A percentile compares a stretch with the other conserved stretches of the same genome.
These are phyloP conservation scores for Lachnellula suecica DNA, from an alignment of 2,329 filamentous ascomycete genomes.

Conservation along the genomic window DNA sequence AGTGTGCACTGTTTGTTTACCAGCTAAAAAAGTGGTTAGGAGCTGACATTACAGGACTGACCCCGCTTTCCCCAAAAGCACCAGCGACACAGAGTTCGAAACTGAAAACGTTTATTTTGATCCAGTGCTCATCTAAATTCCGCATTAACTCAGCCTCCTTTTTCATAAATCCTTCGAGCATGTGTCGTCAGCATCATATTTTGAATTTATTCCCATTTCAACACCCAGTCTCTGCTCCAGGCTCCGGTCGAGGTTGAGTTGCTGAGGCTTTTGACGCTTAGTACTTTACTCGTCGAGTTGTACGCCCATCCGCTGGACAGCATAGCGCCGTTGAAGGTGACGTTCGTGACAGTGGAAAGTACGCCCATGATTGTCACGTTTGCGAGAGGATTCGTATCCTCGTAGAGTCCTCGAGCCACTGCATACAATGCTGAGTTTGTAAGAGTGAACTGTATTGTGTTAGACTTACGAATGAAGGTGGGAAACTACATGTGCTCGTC, in stretches of 20 bases:
- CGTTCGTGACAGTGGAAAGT: conserved; percentile 36
- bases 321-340: conserved; percentile 50
- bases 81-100: no score
- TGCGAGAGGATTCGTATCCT: conserved; percentile 56
- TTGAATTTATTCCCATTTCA: conserved; percentile 48
- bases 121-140: no score
- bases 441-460: conserved; percentile 45
- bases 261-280: conserved; percentile 51
- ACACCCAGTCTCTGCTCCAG: conserved; percentile 56
- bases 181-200: not conserved
- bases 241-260: conserved; percentile 50
- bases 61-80: no score
- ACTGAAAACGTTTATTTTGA: no score
- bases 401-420: conserved; percentile 49
- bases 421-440: conserved; percentile 45
- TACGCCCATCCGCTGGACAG: conserved; percentile 48
- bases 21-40: no score
- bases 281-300: conserved; percentile 43
- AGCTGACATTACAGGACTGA: no score
- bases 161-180: no score
- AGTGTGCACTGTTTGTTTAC: no score
- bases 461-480: no score
- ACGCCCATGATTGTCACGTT: conserved; percentile 66
- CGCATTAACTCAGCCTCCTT: no score
- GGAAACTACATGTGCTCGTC: not conserved